A percentile compares a stretch with the other conserved stretches of the same genome.
phyloP scores from a whole-genome alignment of 106 monocot genomes.

The Allium sativum region DNA sequence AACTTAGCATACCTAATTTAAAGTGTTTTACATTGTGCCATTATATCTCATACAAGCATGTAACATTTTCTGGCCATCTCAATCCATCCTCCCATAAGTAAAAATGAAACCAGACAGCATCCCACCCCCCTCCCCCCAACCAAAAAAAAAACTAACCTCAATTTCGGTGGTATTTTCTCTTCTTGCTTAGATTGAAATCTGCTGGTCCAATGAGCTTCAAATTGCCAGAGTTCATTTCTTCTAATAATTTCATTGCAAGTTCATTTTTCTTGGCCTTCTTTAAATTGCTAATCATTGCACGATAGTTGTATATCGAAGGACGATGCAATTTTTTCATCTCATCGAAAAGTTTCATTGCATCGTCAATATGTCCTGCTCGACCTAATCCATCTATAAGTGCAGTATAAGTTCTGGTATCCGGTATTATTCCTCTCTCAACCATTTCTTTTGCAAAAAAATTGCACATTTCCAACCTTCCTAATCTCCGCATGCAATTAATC shows the following conservation, averaged over 20 bases:
- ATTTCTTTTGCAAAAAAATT: conserved; percentile 44
- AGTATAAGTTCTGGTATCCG: conserved; percentile 62
- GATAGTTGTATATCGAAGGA: conserved; percentile 62
- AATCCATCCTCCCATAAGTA: no score
- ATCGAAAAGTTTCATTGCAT: conserved; percentile 44
- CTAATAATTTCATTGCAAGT: conserved; percentile 22
- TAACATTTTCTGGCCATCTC: no score
- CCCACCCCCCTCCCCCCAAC: no score
- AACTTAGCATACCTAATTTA: no score
- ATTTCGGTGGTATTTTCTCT: conserved; percentile 10
- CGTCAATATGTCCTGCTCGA: conserved; percentile 46
- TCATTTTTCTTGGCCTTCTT: conserved; percentile 48
- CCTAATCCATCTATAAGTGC: conserved; percentile 60
- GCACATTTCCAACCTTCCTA: conserved; percentile 52
- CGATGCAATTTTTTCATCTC: conserved; percentile 42
- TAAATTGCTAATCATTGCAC: conserved; percentile 44
- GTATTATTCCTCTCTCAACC: conserved; percentile 35
- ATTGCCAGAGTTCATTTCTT: conserved; percentile 61
- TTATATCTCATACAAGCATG: no score
- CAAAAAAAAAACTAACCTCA: neutral
- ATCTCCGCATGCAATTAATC: conserved; percentile 50
- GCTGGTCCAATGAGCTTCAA: conserved; percentile 49
- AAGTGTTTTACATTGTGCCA: no score
- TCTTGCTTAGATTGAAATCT: conserved; percentile 34
- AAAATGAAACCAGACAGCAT: no score